Conservation (phyloP, 2,329 filamentous ascomycete genomes). For the Grosmannia clavigera region DNA sequence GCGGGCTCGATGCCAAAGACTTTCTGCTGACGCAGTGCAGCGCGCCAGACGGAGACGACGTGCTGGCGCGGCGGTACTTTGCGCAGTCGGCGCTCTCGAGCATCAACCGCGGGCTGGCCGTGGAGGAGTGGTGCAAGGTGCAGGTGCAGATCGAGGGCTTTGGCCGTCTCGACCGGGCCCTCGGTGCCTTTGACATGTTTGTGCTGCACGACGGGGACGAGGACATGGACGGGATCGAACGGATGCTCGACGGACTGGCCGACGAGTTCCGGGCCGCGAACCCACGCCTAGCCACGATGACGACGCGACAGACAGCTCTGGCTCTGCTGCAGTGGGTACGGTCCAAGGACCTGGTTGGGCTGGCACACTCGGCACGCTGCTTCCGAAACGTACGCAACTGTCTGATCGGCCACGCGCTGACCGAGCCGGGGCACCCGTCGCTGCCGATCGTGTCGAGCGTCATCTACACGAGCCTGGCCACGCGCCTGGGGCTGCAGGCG, state of each 20-base stretch:
- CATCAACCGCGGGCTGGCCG: slow-evolving; percentile 68
- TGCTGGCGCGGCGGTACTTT: slow-evolving; percentile 63
- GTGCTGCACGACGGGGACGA: slow-evolving; percentile 59
- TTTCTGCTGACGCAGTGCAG: slow-evolving; percentile 56
- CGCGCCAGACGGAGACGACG: slow-evolving; percentile 49
- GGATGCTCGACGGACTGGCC: slow-evolving; percentile 51
- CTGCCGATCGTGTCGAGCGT: slow-evolving; percentile 76
- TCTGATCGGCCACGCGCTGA: slow-evolving; percentile 72
- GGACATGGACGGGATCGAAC: slow-evolving; percentile 46
- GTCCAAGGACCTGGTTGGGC: slow-evolving; percentile 39
- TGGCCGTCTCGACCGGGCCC: slow-evolving; percentile 50
- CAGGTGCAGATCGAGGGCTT: slow-evolving; percentile 20
- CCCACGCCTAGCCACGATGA: slow-evolving; percentile 40
- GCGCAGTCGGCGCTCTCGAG: slow-evolving; percentile 62
- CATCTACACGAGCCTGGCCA: slow-evolving; percentile 74
- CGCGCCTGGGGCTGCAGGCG: slow-evolving; percentile 61
- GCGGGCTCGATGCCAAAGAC: slow-evolving; percentile 84
- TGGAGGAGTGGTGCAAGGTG: slow-evolving; percentile 62
- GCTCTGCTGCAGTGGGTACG: slow-evolving; percentile 59
- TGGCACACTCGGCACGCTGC: slow-evolving; percentile 37
- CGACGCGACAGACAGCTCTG: slow-evolving; percentile 55
- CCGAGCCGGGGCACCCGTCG: slow-evolving; percentile 60
- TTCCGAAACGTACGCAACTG: slow-evolving; percentile 67
- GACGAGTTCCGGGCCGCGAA: slow-evolving; percentile 39
- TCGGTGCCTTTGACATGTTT: slow-evolving; percentile 85